These are phyloP conservation scores for Bacidia gigantensis DNA, from an alignment of 495 filamentous ascomycete genomes.

Conservation along the genomic window DNA sequence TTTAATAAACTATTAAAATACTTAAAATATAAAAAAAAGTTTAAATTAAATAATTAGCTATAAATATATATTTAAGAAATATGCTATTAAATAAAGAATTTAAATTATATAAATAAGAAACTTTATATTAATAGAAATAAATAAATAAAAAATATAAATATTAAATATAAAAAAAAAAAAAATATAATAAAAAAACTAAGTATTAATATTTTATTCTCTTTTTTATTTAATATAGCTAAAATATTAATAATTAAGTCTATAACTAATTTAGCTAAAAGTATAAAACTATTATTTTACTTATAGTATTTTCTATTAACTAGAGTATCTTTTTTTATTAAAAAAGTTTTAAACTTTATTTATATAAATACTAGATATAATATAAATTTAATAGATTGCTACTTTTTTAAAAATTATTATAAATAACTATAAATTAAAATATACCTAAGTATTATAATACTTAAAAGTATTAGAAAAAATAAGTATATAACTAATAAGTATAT, in stretches of 20 bases:
- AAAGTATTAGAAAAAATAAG: background rate
- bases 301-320: constrained; percentile 2
- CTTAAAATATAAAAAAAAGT: background rate
- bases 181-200: background rate
- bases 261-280: background rate
- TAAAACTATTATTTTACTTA: background rate
- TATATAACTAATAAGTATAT: background rate
- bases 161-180: no score
- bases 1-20: background rate
- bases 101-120: background rate
- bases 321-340: background rate
- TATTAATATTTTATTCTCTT: background rate
- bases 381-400: background rate
- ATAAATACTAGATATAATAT: constrained; percentile 3
- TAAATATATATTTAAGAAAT: constrained; percentile 1
- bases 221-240: background rate
- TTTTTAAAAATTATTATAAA: background rate
- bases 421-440: constrained; percentile 8
- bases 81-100: background rate
- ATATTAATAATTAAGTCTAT: background rate
- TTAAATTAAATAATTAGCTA: background rate
- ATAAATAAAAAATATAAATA: background rate
- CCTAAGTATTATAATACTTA: background rate
- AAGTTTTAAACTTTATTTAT: constrained; percentile 18
- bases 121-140: background rate